Base-by-base conservation (phyloP, 768 basidiomycete species). In the Russula emetica region DNA sequence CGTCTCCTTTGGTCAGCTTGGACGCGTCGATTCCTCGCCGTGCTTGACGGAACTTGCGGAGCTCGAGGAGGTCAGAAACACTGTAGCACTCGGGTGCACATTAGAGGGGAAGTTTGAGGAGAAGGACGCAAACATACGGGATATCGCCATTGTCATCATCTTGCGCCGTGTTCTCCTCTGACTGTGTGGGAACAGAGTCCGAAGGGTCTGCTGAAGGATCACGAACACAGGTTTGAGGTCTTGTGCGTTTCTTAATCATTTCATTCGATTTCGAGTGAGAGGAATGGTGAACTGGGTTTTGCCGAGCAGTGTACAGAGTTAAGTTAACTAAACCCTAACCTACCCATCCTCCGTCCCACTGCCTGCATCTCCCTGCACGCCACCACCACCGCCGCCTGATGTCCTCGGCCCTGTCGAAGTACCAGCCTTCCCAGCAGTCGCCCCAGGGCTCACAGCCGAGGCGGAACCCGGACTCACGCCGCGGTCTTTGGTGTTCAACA, bases 1-100 rank as follows among this genome's bases (percentile, higher is more conserved):
- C 79, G 70, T 93, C 94, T 0, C 95, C 96, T 66, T 88, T 86
- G 72, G 87, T 92, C 16, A 99, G 77, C 71, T 88, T 94, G 54
- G 85, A 79, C 1, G 85, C 82, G 69, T 97, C 94, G 56, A 98
- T 97, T 1, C 95, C 96, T 71, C 86, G 83, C 61, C 90, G 78
- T 34, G 82, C 72, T 70, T 83, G 85, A 57, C 85, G 82, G 30
- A 95, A 76, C 71, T 87, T 93, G 51, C 93, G 82, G 30, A 97
- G 76, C 67, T 94, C 89, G 47, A 96, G 83, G 20, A 98, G 81
- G 58, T 96, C 93, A 67, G 89, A 83, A 30, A 96, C 75, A 59
- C 91, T 92, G 64, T 51, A 13, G 52, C 54, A 40, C 55, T 66
- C 55, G 30, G 55, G 66, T 55, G 63, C 64, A 9, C 67, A 30